Conservation (phyloP, 805 yeast species). For the Hanseniaspora vineae region DNA sequence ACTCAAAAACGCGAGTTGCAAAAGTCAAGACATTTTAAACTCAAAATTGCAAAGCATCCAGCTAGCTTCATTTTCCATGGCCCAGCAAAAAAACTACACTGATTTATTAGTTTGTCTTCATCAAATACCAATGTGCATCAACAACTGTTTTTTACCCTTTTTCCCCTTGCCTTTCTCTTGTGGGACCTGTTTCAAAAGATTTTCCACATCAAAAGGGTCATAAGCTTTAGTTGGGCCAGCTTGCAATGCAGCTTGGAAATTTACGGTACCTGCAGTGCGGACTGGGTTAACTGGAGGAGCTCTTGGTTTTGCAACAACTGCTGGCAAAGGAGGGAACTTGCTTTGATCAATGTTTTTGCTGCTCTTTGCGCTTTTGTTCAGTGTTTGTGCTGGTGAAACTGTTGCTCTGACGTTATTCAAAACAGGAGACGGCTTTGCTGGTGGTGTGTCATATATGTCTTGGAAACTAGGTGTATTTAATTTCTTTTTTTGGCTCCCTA, state of each 20-base stretch:
- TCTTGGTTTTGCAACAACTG: slow-evolving; percentile 25
- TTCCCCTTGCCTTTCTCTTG: slow-evolving; percentile 22
- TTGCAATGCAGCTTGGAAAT: slow-evolving; percentile 1
- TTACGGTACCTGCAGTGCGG: slow-evolving; percentile 15
- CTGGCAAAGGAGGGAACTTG: slow-evolving; percentile 38
- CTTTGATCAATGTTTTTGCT: slow-evolving; percentile 8
- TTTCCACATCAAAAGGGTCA: slow-evolving; percentile 6
- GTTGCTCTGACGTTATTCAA: neutral
- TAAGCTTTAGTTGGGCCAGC: neutral
- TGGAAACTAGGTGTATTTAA: neutral
- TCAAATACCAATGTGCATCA: slow-evolving; percentile 38
- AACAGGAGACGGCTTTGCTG: slow-evolving; percentile 5
- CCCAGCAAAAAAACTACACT: neutral
- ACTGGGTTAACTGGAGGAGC: slow-evolving; percentile 52
- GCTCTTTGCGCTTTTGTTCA: slow-evolving; percentile 8
- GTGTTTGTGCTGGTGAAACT: slow-evolving; percentile 12
- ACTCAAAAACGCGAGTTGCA: no score
- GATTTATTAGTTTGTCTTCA: neutral
- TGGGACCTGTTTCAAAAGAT: slow-evolving; percentile 5
- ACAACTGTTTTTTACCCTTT: slow-evolving; percentile 37
- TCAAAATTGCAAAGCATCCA: no score
- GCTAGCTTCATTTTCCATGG: no score
- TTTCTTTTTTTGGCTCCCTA: neutral
- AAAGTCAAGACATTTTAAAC: no score
- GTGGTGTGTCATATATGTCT: neutral